These are phyloP conservation scores for Maudiozyma pseudohumilis DNA, from an alignment of 805 yeast species.

Conservation along the genomic window DNA sequence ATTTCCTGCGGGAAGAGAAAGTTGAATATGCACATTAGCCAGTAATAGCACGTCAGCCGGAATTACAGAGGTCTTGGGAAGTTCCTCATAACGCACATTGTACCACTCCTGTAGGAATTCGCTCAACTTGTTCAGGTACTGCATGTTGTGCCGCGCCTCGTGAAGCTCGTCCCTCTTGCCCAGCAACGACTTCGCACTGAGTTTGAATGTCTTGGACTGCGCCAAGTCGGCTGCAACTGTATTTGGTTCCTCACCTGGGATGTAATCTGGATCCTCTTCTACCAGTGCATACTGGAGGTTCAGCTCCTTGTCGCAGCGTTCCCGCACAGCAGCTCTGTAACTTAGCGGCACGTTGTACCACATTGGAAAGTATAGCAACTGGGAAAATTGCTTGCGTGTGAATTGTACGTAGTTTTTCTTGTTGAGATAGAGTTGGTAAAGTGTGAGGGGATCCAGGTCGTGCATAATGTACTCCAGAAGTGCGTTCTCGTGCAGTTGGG, in stretches of 20 bases:
- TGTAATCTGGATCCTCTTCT: conserved; percentile 14
- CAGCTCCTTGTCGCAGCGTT: conserved; percentile 14
- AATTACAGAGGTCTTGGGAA: conserved; percentile 1
- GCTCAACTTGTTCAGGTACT: conserved; percentile 12
- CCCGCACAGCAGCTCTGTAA: conserved; percentile 11
- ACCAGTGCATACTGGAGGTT: conserved; percentile 10
- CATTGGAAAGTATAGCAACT: conserved; percentile 59
- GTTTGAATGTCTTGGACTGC: conserved; percentile 24
- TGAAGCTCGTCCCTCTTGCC: conserved; percentile 15
- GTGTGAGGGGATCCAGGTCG: conserved; percentile 39
- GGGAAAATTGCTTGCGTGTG: conserved; percentile 45
- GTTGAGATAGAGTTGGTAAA: conserved; percentile 48
- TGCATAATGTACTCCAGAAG: conserved; percentile 34
- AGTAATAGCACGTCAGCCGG: conserved; percentile 19
- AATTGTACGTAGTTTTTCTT: conserved; percentile 49
- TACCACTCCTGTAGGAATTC: conserved; percentile 16
- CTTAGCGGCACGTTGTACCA: conserved; percentile 54
- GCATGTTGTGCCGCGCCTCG: conserved; percentile 15
- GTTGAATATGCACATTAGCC: conserved; percentile 21
- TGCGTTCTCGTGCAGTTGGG: conserved; percentile 36
- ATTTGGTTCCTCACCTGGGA: conserved; percentile 5
- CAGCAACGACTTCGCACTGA: conserved; percentile 17
- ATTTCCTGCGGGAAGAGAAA: conserved; percentile 19
- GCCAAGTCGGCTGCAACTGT: conserved; percentile 14
- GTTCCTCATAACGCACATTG: conserved; percentile 7